Evolutionary conservation across 306 rosid species (phyloP), one percentile per base, ranked within the genome.

Genomic region (Vigna radiata): DNA sequence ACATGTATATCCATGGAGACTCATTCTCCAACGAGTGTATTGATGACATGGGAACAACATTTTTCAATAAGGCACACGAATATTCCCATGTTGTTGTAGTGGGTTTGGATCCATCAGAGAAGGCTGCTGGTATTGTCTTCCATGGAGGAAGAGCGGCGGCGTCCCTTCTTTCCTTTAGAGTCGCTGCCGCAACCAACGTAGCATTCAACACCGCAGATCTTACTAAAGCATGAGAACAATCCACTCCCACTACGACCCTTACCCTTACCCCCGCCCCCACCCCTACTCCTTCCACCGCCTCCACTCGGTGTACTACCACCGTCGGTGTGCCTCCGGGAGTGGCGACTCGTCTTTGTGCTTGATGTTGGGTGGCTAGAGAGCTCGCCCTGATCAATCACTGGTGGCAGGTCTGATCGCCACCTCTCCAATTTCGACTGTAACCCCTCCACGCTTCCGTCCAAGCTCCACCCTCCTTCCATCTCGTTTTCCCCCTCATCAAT

Each of bases 151-250:
- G 85, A 50, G 10, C 83, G 86, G 23, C 16, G 61, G 64, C 89
- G 82, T 1, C 80, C 83, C 76, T 89, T 91, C 27, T 73, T 63
- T 0, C 1, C 66, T 33, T 56, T 72, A 1, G 71, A 2, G 17
- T 75, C 85, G 5, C 89, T 83, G 6, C 97, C 97, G 68, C 94
- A 94, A 0, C 90, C 94, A 5, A 94, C 83, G 73, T 93, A 80
- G 81, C 96, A 94, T 61, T 91, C 86, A 17, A 83, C 62, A 0
- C 98, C 98, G 5, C 96, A 94, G 2, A 94, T 91, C 33, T 80
- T 94, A 59, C 98, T 89, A 36, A 94, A 94, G 81, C 98, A 94
- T 1, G 97, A 94, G 71, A 94, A 94, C 36, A 94, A 73, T 10
- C 83, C 83, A 39, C 10, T n/a, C 0, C 98, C 96, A 25, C 8